Evolutionary conservation across 176 grass and related monocot species (phyloP).

Genomic region (Areca catechu): DNA sequence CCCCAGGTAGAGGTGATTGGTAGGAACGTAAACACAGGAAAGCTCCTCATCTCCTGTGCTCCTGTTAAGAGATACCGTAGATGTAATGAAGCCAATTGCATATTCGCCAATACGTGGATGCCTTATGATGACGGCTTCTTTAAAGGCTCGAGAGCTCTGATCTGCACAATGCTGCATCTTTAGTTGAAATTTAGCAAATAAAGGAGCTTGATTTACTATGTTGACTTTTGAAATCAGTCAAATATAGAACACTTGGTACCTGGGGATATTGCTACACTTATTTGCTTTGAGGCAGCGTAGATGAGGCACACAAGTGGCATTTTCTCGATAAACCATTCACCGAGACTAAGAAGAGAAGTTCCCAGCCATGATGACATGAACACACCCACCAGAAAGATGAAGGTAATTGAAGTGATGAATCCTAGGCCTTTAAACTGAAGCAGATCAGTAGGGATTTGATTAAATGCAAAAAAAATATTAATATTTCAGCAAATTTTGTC

Average conservation of each 20-base stretch:
- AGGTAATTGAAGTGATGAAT: slow-evolving; percentile 59
- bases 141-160: slow-evolving; percentile 52
- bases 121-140: slow-evolving; percentile 72
- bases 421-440: slow-evolving; percentile 32
- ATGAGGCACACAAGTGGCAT: slow-evolving; percentile 60
- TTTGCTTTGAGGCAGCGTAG: slow-evolving; percentile 69
- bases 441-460: too few relatives aligned
- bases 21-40: slow-evolving; percentile 58
- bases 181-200: too few relatives aligned
- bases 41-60: slow-evolving; percentile 42
- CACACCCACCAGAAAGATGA: slow-evolving; percentile 68
- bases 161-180: slow-evolving; percentile 23
- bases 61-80: slow-evolving; percentile 38
- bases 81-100: slow-evolving; percentile 69
- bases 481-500: too few relatives aligned
- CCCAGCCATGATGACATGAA: slow-evolving; percentile 74
- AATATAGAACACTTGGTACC: slow-evolving; percentile 14
- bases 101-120: slow-evolving; percentile 67
- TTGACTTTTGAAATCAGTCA: too few relatives aligned
- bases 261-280: slow-evolving; percentile 65
- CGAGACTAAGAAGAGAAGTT: slow-evolving; percentile 54
- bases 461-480: too few relatives aligned
- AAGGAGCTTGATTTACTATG: too few relatives aligned
- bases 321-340: slow-evolving; percentile 61
- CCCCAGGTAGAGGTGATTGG: slow-evolving; percentile 69